Conservation (phyloP, 1,139 yeast genomes). For the Candida sp. region DNA sequence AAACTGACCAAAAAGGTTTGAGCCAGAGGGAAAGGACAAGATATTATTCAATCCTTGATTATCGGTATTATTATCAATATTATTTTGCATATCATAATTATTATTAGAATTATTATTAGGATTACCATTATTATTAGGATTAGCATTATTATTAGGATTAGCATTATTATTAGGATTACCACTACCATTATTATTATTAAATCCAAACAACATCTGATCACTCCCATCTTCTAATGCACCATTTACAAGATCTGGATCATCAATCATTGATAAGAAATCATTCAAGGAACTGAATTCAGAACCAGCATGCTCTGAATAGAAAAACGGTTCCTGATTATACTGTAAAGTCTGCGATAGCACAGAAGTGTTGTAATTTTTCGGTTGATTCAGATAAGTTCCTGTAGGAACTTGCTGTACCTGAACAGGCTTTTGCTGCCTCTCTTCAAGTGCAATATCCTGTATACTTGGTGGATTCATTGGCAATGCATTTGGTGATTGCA, state of each 20-base stretch:
- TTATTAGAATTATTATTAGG: conserved; percentile 1
- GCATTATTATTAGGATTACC: conserved; percentile 2
- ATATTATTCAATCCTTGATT: conserved; percentile 20
- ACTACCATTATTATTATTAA: conserved; percentile 7
- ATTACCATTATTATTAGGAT: conserved; percentile 5
- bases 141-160: conserved; percentile 5
- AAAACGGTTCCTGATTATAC: conserved; percentile 68
- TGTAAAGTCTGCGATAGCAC: conserved; percentile 43
- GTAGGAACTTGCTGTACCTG: conserved; percentile 7
- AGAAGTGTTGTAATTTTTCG: conserved; percentile 19
- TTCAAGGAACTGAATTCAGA: conserved; percentile 89
- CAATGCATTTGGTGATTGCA: conserved; percentile 3
- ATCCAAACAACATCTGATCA: conserved; percentile 24
- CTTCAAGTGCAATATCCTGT: not conserved
- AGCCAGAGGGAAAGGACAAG: conserved; percentile 27
- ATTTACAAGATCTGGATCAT: conserved; percentile 68
- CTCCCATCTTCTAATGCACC: conserved; percentile 39
- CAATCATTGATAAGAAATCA: conserved; percentile 87
- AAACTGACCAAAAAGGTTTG: conserved; percentile 19
- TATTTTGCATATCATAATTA: no score
- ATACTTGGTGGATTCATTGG: conserved; percentile 5
- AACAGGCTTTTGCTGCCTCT: conserved; percentile 6
- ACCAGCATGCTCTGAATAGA: conserved; percentile 90
- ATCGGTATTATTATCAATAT: no score
- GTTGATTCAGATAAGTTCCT: conserved; percentile 4